Conservation (phyloP, 2,329 filamentous ascomycete species). For the Monascus ruber region DNA sequence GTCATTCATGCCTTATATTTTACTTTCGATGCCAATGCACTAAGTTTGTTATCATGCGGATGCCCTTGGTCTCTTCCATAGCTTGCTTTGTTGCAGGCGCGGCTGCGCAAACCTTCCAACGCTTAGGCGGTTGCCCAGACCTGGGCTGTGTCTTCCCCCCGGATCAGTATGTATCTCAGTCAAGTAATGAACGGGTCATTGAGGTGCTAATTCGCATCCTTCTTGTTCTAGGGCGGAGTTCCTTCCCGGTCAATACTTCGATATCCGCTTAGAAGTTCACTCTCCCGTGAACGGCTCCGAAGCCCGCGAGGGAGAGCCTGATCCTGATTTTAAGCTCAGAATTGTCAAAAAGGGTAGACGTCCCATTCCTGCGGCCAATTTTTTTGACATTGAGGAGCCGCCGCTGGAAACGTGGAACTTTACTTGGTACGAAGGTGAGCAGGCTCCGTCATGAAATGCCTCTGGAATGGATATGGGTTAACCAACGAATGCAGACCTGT, state of each 20-base stretch:
- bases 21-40: too few relatives aligned
- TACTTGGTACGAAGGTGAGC: constrained; percentile 62
- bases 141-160: too few relatives aligned
- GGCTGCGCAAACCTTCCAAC: too few relatives aligned
- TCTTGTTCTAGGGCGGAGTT: constrained; percentile 52
- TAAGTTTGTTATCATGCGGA: too few relatives aligned
- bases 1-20: too few relatives aligned
- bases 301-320: constrained; percentile 56
- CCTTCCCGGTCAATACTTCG: constrained; percentile 71
- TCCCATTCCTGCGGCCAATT: constrained; percentile 48
- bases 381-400: constrained; percentile 60
- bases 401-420: constrained; percentile 72
- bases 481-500: constrained; percentile 45
- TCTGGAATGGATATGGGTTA: background rate
- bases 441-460: background rate
- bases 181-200: too few relatives aligned
- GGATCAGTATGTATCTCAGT: too few relatives aligned
- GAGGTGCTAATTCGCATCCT: too few relatives aligned
- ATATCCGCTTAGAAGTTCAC: constrained; percentile 72
- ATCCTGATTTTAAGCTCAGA: constrained; percentile 63
- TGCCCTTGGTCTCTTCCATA: too few relatives aligned
- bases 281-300: constrained; percentile 73
- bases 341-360: constrained; percentile 53
- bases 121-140: too few relatives aligned
- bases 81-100: too few relatives aligned